These are phyloP conservation scores for Dactylorhiza incarnata DNA, from an alignment of 106 monocot genomes.

Conservation along the genomic window DNA sequence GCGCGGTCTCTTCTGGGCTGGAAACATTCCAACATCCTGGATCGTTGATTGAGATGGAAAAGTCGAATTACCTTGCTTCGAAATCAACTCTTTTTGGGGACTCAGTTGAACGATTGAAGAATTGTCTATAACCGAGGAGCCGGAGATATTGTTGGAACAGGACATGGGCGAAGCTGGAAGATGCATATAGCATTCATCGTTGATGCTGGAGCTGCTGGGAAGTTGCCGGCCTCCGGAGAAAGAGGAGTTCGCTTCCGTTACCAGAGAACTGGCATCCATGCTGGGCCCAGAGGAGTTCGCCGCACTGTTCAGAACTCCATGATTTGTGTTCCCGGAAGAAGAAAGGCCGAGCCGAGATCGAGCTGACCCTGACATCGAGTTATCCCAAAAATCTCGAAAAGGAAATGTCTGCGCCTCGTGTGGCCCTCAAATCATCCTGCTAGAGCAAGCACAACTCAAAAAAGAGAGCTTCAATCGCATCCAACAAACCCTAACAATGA, in stretches of 20 bases:
- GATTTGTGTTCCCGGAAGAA: constrained; percentile 35
- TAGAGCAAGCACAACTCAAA: not conserved
- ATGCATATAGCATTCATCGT: constrained; percentile 43
- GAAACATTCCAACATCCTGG: constrained; percentile 34
- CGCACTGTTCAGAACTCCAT: constrained; percentile 30
- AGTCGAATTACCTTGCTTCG: constrained; percentile 14
- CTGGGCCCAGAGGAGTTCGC: constrained; percentile 54
- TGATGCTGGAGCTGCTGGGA: constrained; percentile 68
- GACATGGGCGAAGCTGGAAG: constrained; percentile 70
- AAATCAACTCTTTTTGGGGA: constrained; percentile 16
- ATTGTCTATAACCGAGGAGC: constrained; percentile 46
- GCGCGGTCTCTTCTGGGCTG: constrained; percentile 57
- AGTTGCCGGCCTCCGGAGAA: constrained; percentile 40
- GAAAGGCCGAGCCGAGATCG: constrained; percentile 11
- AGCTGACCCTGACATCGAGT: constrained; percentile 14
- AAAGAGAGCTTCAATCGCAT: not conserved
- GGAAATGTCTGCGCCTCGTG: constrained; percentile 8
- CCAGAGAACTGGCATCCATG: constrained; percentile 49
- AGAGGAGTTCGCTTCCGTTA: constrained; percentile 61
- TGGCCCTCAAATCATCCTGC: not conserved
- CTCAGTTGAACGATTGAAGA: constrained; percentile 47
- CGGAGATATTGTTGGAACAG: constrained; percentile 55
- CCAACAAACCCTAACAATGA: not conserved
- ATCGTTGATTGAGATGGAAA: constrained; percentile 30
- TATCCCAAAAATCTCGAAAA: constrained; percentile 23